Conservation (phyloP, 208 protist species). For the Trypanosoma mega region DNA sequence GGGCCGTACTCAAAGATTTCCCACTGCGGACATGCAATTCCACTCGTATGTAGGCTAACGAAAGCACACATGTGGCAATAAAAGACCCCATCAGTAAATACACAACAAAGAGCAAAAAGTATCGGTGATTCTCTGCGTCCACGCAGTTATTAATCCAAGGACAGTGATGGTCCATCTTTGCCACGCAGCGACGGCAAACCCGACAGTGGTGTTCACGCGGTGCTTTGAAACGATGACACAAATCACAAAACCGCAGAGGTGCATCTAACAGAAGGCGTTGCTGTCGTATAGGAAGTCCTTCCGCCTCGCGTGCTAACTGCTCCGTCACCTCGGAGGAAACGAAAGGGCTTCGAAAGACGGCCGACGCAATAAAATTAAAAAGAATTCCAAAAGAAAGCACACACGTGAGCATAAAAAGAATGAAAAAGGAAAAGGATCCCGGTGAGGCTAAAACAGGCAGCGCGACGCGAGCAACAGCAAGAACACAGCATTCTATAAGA, state of each 20-base stretch:
- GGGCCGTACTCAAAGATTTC: no score
- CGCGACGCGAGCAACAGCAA: constrained; percentile 39
- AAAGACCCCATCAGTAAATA: constrained; percentile 51
- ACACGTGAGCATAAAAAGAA: constrained; percentile 35
- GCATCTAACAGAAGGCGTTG: constrained; percentile 48
- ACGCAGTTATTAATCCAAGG: constrained; percentile 92
- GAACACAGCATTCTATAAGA: constrained; percentile 55
- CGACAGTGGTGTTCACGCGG: constrained; percentile 88
- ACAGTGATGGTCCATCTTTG: constrained; percentile 91
- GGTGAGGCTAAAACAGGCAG: constrained; percentile 44
- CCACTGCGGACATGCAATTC: no score
- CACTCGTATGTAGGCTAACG: constrained; percentile 31
- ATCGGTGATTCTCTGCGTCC: constrained; percentile 78
- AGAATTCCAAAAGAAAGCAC: constrained; percentile 64
- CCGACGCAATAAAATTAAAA: constrained; percentile 62
- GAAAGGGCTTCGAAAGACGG: constrained; percentile 30
- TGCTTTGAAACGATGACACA: constrained; percentile 76
- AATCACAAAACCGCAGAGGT: constrained; percentile 59
- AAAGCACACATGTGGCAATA: constrained; percentile 27
- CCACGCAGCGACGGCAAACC: constrained; percentile 73
- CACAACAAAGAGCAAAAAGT: constrained; percentile 69
- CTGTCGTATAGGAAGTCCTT: constrained; percentile 31
- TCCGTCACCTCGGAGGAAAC: constrained; percentile 38
- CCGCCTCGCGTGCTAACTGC: constrained; percentile 28
- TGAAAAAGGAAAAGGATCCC: constrained; percentile 23